Percentiles rank a stretch among this genome's conserved stretches.
These are phyloP conservation scores for Skeletonema costatum DNA, from an alignment of 108 stramenopile species.

Conservation along the genomic window DNA sequence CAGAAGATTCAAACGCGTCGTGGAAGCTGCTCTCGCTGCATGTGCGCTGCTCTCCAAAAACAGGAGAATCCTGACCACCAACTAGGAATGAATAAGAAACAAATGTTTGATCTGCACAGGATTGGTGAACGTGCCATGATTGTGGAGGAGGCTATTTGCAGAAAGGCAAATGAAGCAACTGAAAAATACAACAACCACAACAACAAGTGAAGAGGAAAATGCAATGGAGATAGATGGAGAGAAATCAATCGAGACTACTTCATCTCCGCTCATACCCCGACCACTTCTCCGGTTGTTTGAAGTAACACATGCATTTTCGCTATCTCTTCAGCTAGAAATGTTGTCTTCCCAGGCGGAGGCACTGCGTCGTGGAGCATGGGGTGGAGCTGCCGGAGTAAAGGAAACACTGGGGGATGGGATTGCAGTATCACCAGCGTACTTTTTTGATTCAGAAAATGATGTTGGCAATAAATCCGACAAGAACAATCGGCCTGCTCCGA, in stretches of 20 bases:
- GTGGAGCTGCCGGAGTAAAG: slow-evolving; percentile 19
- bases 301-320: slow-evolving; percentile 76
- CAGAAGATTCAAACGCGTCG: slow-evolving; percentile 42
- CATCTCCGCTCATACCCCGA: slow-evolving; percentile 40
- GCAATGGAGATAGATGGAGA: slow-evolving; percentile 17
- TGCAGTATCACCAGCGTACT: slow-evolving; percentile 77
- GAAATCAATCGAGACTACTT: neutral
- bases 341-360: slow-evolving; percentile 84
- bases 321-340: slow-evolving; percentile 85
- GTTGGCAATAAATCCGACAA: neutral
- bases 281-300: slow-evolving; percentile 79
- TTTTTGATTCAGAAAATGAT: slow-evolving; percentile 43
- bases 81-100: slow-evolving; percentile 71
- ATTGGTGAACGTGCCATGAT: slow-evolving; percentile 81
- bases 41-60: slow-evolving; percentile 75
- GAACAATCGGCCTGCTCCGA: slow-evolving; percentile 10
- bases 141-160: slow-evolving; percentile 57
- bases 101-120: slow-evolving; percentile 86
- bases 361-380: slow-evolving; percentile 80
- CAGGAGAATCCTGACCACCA: slow-evolving; percentile 91
- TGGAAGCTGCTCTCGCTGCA: slow-evolving; percentile 84
- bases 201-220: slow-evolving; percentile 4
- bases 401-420: slow-evolving; percentile 37
- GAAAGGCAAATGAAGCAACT: slow-evolving; percentile 21
- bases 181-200: neutral